These are phyloP conservation scores for Xylariaceae sp. DNA, from an alignment of 2,329 filamentous ascomycete species.

Conservation along the genomic window DNA sequence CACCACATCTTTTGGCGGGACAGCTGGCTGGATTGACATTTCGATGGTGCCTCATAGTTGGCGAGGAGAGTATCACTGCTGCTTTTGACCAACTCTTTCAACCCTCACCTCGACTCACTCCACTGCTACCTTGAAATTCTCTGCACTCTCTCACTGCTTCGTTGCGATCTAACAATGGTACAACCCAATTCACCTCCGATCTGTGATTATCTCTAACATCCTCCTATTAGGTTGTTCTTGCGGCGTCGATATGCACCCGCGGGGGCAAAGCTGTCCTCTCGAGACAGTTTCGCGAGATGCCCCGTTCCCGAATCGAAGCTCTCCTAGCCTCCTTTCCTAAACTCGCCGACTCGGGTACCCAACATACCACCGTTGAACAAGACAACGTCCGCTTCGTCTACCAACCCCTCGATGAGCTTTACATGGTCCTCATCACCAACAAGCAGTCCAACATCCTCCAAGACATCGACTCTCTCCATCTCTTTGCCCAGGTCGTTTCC, in stretches of 20 bases:
- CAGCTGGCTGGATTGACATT: conserved; percentile 12
- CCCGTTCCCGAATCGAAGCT: conserved; percentile 91
- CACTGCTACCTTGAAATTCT: neutral
- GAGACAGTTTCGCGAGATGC: conserved; percentile 96
- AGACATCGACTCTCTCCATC: conserved; percentile 96
- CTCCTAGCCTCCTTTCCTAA: conserved; percentile 97
- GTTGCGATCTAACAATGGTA: conserved; percentile 2
- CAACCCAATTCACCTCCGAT: neutral
- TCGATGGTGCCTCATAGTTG: neutral
- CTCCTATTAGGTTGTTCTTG: conserved; percentile 80
- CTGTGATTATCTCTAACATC: conserved; percentile 6
- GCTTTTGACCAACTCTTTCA: conserved; percentile 1
- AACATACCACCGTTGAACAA: conserved; percentile 97
- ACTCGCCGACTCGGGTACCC: conserved; percentile 89
- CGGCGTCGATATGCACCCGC: conserved; percentile 96
- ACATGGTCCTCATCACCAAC: conserved; percentile 99
- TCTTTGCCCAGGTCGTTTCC: conserved; percentile 95
- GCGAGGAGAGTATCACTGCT: neutral
- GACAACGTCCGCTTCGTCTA: conserved; percentile 99
- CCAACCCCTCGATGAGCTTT: conserved; percentile 96
- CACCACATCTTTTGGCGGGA: conserved; percentile 16
- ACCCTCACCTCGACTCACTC: neutral
- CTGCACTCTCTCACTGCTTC: conserved; percentile 1
- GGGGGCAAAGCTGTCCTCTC: conserved; percentile 98
- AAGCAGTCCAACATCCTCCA: conserved; percentile 98